A percentile compares a stretch with the other conserved stretches of the same genome.
Conservation (phyloP, 441 rosid genomes). For the Populus hybrid region DNA sequence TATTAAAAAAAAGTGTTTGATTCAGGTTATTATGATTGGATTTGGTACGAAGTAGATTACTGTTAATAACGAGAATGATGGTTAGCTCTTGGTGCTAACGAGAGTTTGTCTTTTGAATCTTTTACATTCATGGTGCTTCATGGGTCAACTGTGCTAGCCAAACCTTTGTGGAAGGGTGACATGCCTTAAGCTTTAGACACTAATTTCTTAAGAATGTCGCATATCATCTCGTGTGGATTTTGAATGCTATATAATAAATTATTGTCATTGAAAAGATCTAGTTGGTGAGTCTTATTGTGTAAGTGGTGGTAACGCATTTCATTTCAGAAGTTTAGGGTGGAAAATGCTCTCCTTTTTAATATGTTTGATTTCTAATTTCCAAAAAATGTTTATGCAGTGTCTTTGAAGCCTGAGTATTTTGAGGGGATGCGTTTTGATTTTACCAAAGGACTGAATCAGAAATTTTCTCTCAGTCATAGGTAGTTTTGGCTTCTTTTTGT, state of each 20-base stretch:
- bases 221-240: not conserved
- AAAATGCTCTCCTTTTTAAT: not conserved
- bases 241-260: not conserved
- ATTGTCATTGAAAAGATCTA: not conserved
- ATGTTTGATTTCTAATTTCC: not conserved
- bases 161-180: not conserved
- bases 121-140: not conserved
- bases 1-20: no score
- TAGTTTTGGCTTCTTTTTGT: conserved; percentile 14
- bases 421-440: conserved; percentile 98
- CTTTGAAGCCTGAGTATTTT: conserved; percentile 82
- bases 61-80: not conserved
- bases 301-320: not conserved
- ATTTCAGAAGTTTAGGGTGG: not conserved
- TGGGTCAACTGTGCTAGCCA: not conserved
- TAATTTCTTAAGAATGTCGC: no score
- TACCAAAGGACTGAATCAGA: conserved; percentile 80
- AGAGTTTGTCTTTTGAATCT: not conserved
- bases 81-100: not conserved
- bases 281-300: not conserved
- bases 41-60: not conserved
- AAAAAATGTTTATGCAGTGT: conserved; percentile 56
- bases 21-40: not conserved
- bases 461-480: conserved; percentile 90
- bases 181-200: not conserved